Percentiles rank a stretch among this genome's conserved stretches.
Evolutionary conservation across 2,329 filamentous ascomycete genomes (phyloP).

Genomic region (Ophioceras dolichostomum): DNA sequence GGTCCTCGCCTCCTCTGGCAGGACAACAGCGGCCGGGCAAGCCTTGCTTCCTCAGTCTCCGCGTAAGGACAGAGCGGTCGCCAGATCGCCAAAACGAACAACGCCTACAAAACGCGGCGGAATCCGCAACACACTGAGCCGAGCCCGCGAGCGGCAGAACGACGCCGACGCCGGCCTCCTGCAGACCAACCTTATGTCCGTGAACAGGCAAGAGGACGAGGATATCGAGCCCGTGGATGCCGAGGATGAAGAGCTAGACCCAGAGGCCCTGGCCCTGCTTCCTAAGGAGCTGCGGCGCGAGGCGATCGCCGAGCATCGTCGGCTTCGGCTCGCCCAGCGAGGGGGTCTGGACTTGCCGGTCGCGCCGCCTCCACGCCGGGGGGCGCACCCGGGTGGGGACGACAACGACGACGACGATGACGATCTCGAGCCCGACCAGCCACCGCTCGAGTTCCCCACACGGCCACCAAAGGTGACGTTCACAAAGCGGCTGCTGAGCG

Average conservation of each 20-base stretch:
- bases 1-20: constrained; percentile 59
- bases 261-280: constrained; percentile 68
- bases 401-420: constrained; percentile 5
- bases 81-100: constrained; percentile 16
- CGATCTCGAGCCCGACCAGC: constrained; percentile 22
- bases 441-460: constrained; percentile 31
- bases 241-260: constrained; percentile 44
- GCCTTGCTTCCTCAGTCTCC: constrained; percentile 35
- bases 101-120: constrained; percentile 59
- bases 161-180: constrained; percentile 48
- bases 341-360: constrained; percentile 33
- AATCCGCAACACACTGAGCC: constrained; percentile 24
- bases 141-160: constrained; percentile 36
- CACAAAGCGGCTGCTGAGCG: constrained; percentile 25
- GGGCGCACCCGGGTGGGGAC: constrained; percentile 5
- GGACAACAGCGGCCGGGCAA: constrained; percentile 16
- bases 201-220: constrained; percentile 15
- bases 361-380: constrained; percentile 13
- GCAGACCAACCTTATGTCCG: constrained; percentile 57
- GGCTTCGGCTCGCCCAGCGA: constrained; percentile 45
- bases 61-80: constrained; percentile 39
- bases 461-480: constrained; percentile 34
- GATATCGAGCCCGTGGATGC: constrained; percentile 17
- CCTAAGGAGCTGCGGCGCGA: constrained; percentile 72
- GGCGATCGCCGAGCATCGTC: constrained; percentile 62